phyloP scores from a whole-genome alignment of 768 basidiomycete species.

The Dentipellis fragilis region DNA sequence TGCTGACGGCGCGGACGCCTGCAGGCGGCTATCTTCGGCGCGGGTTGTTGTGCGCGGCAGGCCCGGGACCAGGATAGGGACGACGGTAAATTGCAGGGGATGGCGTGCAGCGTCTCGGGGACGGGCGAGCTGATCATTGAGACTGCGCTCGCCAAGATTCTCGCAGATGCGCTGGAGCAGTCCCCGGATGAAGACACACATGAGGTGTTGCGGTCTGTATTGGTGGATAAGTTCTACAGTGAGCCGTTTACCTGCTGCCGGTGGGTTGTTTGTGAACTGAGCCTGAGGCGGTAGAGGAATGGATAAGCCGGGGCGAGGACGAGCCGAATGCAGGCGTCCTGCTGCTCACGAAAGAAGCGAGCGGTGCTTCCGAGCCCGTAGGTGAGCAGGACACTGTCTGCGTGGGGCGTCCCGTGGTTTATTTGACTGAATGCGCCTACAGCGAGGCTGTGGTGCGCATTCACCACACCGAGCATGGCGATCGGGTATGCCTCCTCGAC shows the following conservation, averaged over 20 bases:
- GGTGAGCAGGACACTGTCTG: not conserved
- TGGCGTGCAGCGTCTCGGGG: constrained; percentile 66
- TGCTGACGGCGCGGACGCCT: not conserved
- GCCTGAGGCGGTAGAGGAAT: constrained; percentile 21
- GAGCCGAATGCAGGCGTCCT: constrained; percentile 54
- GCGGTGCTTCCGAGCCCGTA: constrained; percentile 14
- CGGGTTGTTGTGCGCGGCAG: constrained; percentile 66
- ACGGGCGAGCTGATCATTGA: constrained; percentile 65
- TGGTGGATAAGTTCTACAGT: constrained; percentile 46
- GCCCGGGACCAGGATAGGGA: constrained; percentile 1
- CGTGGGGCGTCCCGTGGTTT: no score
- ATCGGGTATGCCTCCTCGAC: constrained; percentile 55
- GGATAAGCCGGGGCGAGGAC: constrained; percentile 27
- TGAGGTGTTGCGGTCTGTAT: constrained; percentile 32
- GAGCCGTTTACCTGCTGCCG: constrained; percentile 15
- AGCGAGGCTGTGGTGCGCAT: constrained; percentile 77
- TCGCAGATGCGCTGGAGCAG: constrained; percentile 36
- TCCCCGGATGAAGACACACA: constrained; percentile 41
- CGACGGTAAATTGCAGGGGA: constrained; percentile 15
- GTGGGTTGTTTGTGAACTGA: not conserved
- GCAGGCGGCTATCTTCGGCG: constrained; percentile 62
- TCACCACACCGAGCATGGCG: constrained; percentile 78
- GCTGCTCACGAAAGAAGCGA: constrained; percentile 41
- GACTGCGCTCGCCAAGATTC: constrained; percentile 38
- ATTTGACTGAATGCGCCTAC: not conserved